These are phyloP conservation scores for Cercospora citrullina DNA, from an alignment of 2,329 filamentous ascomycete genomes.

Conservation along the genomic window DNA sequence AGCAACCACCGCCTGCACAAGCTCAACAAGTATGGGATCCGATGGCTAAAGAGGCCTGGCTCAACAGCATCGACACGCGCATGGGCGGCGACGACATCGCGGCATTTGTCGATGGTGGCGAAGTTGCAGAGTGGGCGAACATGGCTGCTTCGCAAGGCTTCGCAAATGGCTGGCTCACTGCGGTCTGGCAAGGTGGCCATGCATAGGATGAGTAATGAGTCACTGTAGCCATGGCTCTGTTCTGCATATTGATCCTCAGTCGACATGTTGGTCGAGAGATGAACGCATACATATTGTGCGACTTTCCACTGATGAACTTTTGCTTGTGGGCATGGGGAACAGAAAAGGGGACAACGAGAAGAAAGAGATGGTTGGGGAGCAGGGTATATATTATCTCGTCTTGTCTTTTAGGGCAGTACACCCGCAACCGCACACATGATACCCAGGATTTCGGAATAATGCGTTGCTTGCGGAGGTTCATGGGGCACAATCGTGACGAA, in stretches of 20 bases:
- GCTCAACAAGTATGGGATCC: constrained; percentile 31
- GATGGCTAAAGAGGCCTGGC: constrained; percentile 39
- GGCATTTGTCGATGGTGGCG: constrained; percentile 43
- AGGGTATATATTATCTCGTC: neutral
- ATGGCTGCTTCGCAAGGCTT: constrained; percentile 29
- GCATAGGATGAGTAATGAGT: neutral
- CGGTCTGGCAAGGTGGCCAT: constrained; percentile 20
- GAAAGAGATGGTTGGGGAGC: neutral
- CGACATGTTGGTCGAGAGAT: neutral
- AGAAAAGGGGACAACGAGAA: neutral
- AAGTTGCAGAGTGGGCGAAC: constrained; percentile 39
- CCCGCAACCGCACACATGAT: neutral
- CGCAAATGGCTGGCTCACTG: constrained; percentile 35
- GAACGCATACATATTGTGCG: neutral
- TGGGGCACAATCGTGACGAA: neutral
- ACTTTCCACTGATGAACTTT: neutral
- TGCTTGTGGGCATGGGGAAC: neutral
- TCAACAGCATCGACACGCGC: constrained; percentile 39
- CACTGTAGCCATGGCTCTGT: neutral
- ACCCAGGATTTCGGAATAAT: neutral
- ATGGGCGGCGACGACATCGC: constrained; percentile 45
- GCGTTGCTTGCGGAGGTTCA: neutral
- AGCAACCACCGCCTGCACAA: constrained; percentile 13
- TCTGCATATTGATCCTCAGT: neutral
- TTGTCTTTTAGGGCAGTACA: neutral